Evolutionary conservation across 495 filamentous ascomycete genomes (phyloP), one percentile per base, ranked within the genome.

Genomic region (Haplographium delicatum): DNA sequence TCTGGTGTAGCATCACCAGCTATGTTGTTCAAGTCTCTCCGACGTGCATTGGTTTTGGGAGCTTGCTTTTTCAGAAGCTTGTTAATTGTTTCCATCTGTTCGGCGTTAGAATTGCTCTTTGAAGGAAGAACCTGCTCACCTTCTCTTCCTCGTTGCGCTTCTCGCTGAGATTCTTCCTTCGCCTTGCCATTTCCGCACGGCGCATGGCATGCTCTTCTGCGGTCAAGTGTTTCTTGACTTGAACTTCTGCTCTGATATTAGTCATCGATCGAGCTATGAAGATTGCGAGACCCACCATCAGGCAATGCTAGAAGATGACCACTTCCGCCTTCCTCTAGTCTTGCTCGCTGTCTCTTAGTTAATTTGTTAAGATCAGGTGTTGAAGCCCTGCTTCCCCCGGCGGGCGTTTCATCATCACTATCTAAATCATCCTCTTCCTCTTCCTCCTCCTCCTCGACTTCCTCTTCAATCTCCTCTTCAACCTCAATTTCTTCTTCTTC

Each of bases 131-230:
- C 1, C 31, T 5, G 49, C 62, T 37, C 71, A 89, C 91, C 82
- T 98, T 98, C 71, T 97, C 94, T 72, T 98, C 94, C 62, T 98
- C 94, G 50, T 96, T 93, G 22, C 93, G 86, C 74, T 96, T 96
- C 64, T 97, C 93, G 56, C 86, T 93, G n/a, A 98, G 77, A 57
- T 97, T 96, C 65, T 96, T 94, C 43, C 93, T 73, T 26, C 93
- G 84, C 15, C 93, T 77, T 22, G 93, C 93, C 93, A 98, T 98
- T 66, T 98, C 93, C 5, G 88, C 86, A 34, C 93, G 80, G 15
- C 95, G 83, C 86, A 97, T 95, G 27, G 88, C 88, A 49, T 94
- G 82, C 61, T 98, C 94, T 62, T 97, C 93, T 0, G 89, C 91
- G 1, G 91, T 96, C 33, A 97, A 72, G 60, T 85, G 80, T 62